Base-by-base conservation (phyloP, 306 rosid genomes). In the Chamaecrista fasciculata region DNA sequence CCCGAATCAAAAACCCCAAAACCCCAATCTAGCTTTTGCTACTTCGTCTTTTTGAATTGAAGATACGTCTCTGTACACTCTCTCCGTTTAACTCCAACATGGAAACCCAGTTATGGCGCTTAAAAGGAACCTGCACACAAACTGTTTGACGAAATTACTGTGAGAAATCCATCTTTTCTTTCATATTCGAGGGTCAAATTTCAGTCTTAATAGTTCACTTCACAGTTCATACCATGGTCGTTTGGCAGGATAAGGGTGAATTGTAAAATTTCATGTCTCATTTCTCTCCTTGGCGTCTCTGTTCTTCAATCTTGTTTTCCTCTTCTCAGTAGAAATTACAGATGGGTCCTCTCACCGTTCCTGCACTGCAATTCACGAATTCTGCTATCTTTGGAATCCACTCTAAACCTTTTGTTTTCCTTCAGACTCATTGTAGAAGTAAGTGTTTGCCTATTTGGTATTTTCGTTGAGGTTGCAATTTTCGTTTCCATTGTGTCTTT, bases 61-160 rank as follows among this genome's bases (percentile, higher is more conserved):
- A 44, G 11, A 49, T 36, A 53, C 15, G 36, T 19, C 10, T 34
- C n/a, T 23, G 33, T n/a, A 15, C 21, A 20, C 4, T 44, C 25
- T 66, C 47, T 43, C 16, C 20, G 65, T 49, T 28, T 11, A 50
- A 19, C 50, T 3, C 12, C 48, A 40, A 42, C 5, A 8, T 0
- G 11, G 4, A 0, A 14, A 9, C 12, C 37, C 2, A 2, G 0
- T 0, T 11, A 14, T 37, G 39, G 15, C 1, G 25, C 56, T 49
- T 66, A 59, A 40, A 11, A 31, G 34, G 56, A 60, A 39, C 26
- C 18, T 53, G 84, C 84, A 46, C 76, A 31, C 44, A 16, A 85
- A 8, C 31, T 83, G 86, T 75, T 84, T 31, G 95, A 52, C 61
- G 53, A 79, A 76, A 82, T 70, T 79, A 81, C 81, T 71, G 34